These are phyloP conservation scores for Colletotrichum spinosum DNA, from an alignment of 2,329 filamentous ascomycete species.

Conservation along the genomic window DNA sequence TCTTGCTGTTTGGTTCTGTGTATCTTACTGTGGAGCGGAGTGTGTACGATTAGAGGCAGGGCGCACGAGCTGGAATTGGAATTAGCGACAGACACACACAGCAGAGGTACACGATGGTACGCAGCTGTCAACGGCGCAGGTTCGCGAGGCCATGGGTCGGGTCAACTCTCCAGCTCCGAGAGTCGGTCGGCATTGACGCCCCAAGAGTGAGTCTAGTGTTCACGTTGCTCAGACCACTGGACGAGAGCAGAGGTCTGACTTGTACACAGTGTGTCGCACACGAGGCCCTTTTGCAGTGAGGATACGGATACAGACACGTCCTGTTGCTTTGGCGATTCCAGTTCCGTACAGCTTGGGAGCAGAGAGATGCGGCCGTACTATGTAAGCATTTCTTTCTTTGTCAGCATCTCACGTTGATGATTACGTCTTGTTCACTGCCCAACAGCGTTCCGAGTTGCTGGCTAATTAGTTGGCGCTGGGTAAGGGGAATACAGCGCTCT, in stretches of 20 bases:
- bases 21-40: conserved; percentile 14
- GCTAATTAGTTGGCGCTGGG: too few relatives aligned
- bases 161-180: background rate
- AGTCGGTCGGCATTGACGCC: background rate
- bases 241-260: background rate
- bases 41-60: background rate
- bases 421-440: too few relatives aligned
- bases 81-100: background rate
- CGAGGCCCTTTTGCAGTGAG: too few relatives aligned
- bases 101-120: conserved; percentile 17
- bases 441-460: too few relatives aligned
- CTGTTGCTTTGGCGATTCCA: background rate
- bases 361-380: too few relatives aligned
- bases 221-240: conserved; percentile 8
- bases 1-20: conserved; percentile 9
- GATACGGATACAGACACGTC: too few relatives aligned
- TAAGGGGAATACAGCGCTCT: too few relatives aligned
- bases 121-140: conserved; percentile 20
- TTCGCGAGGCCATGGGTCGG: conserved; percentile 9
- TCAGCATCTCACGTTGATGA: too few relatives aligned
- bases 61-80: background rate
- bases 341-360: background rate
- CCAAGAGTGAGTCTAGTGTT: conserved; percentile 5
- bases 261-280: conserved; percentile 27
- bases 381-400: too few relatives aligned